Base-by-base conservation (phyloP, 2,329 filamentous ascomycete species). In the Fusarium newnesense region DNA sequence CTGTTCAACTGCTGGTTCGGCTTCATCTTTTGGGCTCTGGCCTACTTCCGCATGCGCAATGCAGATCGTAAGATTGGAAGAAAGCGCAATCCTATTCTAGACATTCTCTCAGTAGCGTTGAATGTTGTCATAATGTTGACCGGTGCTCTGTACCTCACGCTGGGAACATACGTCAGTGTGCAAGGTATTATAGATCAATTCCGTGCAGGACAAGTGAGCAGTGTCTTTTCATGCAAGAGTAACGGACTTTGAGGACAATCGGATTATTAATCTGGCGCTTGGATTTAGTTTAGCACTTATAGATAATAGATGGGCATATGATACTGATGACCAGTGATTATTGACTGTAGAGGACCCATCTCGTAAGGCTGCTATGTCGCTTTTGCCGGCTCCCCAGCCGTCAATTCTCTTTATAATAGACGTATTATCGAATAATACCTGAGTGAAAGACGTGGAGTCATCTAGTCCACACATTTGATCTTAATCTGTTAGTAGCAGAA, bases 1-100 rank as follows among this genome's bases (percentile, higher is more conserved):
- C 88, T 97, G 2, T 97, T 97, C 79, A 94, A 97, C 83, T 96
- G 93, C 65, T 95, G 95, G 87, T 95, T 96, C 76, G 95, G 95
- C 28, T 98, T 97, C 85, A 97, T 97, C 78, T 98, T 97, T 85
- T 98, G 93, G 93, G 93, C 92, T 13, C 87, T 94, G 3, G 93
- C 93, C 3, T 96, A 94, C 79, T 88, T 95, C 76, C 89, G 92
- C 61, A 94, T 95, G 92, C 87, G 93, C 50, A 84, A 84, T 36
- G 91, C 88, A 5, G 92, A 94, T 9, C 78, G 85, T 1, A 83
- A 84, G 1, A 86, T 88, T 39, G 85, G 87, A 59, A 87, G 84
- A 64, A 84, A 82, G 4, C 84, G 87, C 26, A 89, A 88, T 47
- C 76, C 68, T 11, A 30, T 90, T 47, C 83, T 87, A 3, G 88